Conservation (phyloP, 768 basidiomycete genomes). For the Boletus barrowsii region DNA sequence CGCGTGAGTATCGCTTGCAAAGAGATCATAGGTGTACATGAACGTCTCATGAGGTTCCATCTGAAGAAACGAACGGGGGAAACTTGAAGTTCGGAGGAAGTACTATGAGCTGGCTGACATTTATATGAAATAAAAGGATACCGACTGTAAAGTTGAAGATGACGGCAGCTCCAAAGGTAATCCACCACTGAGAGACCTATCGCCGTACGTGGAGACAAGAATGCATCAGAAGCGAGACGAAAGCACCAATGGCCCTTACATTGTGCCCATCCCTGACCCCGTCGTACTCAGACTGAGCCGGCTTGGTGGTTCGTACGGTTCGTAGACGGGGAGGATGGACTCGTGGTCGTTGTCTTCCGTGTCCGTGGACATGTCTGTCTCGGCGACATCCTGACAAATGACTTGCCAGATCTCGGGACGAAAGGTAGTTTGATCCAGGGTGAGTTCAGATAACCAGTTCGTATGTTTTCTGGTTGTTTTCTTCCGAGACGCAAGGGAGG, state of each 20-base stretch:
- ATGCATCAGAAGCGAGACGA: neutral
- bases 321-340: slow-evolving; percentile 22
- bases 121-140: slow-evolving; percentile 2
- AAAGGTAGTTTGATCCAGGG: slow-evolving; percentile 13
- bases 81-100: slow-evolving; percentile 13
- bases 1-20: slow-evolving; percentile 41
- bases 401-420: slow-evolving; percentile 24
- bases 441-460: neutral
- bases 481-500: neutral
- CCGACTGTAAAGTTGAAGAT: slow-evolving; percentile 3
- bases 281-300: neutral
- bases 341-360: slow-evolving; percentile 8
- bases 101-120: slow-evolving; percentile 7
- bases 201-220: neutral
- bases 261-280: neutral
- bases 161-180: slow-evolving; percentile 9
- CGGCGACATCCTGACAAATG: slow-evolving; percentile 16
- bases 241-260: slow-evolving; percentile 1
- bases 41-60: slow-evolving; percentile 21
- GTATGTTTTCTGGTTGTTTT: neutral
- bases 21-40: slow-evolving; percentile 49
- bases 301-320: slow-evolving; percentile 18
- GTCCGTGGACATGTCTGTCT: neutral
- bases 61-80: slow-evolving; percentile 19
- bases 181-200: slow-evolving; percentile 7